phyloP scores from a whole-genome alignment of 2,329 filamentous ascomycete species.

The Ploettnerulaceae sp. region DNA sequence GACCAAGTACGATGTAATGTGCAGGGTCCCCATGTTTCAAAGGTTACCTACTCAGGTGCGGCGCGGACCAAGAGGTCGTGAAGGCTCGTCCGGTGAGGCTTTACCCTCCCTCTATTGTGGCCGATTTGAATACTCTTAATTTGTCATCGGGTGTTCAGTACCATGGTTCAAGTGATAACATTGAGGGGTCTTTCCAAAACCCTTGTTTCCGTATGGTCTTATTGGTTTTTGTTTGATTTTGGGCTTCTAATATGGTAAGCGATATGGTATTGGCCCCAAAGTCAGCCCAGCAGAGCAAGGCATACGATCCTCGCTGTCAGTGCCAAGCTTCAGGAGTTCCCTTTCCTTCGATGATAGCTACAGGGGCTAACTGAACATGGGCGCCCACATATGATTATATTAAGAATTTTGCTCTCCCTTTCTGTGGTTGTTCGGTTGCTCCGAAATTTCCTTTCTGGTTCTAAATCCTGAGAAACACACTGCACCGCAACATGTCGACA shows the following conservation, averaged over 20 bases:
- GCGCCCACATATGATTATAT: no score
- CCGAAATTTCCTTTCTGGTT: background rate
- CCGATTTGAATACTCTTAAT: no score
- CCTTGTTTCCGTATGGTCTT: background rate
- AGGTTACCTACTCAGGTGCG: background rate
- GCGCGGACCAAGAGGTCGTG: no score
- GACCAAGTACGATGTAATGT: background rate
- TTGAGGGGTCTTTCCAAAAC: background rate
- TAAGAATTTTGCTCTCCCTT: background rate
- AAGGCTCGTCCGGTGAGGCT: no score
- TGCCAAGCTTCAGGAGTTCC: background rate
- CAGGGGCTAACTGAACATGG: no score
- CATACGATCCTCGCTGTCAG: background rate
- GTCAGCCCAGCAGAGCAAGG: background rate
- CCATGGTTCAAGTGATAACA: no score
- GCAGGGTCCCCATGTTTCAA: background rate
- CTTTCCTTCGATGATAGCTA: no score
- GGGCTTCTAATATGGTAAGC: background rate
- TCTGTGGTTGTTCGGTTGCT: background rate
- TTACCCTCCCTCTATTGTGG: no score
- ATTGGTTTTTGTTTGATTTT: no score
- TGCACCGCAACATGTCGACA: background rate
- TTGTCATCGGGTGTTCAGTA: no score
- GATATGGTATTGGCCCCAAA: background rate
- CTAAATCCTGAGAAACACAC: background rate